A percentile compares a stretch with the other conserved stretches of the same genome.
These are phyloP conservation scores for Secale cereale DNA, from an alignment of 176 grass and related monocot species.

Conservation along the genomic window DNA sequence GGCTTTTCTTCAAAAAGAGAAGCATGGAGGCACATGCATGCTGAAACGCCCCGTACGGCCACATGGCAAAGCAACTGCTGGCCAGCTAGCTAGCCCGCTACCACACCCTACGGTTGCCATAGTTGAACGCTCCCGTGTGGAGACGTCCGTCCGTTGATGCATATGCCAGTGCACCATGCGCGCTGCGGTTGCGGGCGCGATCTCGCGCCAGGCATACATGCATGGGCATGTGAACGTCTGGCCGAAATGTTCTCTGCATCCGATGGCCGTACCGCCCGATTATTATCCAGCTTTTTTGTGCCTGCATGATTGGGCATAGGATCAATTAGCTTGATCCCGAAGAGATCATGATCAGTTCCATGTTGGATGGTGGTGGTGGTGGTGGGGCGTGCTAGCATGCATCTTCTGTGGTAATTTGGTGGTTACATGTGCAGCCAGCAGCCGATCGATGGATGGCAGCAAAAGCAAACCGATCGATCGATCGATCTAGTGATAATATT, in stretches of 20 bases:
- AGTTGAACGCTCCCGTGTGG: no score
- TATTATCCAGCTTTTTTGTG: neutral
- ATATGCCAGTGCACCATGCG: no score
- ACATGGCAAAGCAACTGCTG: neutral
- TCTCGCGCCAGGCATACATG: neutral
- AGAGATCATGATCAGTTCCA: no score
- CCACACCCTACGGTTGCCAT: neutral
- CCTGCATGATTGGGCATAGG: neutral
- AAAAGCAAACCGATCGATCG: no score
- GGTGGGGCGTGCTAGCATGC: no score
- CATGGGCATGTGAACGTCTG: slow-evolving; percentile 22
- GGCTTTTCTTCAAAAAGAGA: neutral
- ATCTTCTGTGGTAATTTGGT: no score
- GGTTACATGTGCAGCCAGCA: no score
- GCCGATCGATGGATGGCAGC: no score
- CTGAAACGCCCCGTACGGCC: neutral
- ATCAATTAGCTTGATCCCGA: neutral
- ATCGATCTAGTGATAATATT: neutral
- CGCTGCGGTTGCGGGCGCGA: neutral
- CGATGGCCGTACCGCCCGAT: neutral
- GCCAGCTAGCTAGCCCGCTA: neutral
- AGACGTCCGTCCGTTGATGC: no score
- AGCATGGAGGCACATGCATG: neutral
- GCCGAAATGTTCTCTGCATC: neutral
- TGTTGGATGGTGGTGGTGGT: no score